Conservation (phyloP, 164 flowering plant genomes). For the Umbellularia californica region DNA sequence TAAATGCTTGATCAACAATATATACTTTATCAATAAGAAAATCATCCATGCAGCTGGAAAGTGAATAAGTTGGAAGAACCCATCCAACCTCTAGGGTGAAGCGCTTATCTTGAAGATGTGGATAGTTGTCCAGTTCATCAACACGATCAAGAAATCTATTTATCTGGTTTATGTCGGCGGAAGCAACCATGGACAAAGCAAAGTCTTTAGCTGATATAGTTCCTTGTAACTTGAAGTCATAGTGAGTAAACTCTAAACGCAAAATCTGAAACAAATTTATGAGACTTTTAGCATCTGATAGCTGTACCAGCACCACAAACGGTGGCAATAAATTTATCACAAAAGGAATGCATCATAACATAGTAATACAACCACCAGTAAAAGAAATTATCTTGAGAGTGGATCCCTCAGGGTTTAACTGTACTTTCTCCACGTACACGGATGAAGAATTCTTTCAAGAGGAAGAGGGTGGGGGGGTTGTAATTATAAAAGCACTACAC, state of each 20-base stretch:
- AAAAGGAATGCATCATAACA: background rate
- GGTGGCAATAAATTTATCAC: background rate
- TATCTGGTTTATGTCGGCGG: slow-evolving; percentile 80
- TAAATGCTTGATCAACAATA: background rate
- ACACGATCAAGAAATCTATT: slow-evolving; percentile 62
- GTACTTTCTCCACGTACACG: no score
- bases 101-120: slow-evolving; percentile 42
- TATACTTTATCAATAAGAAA: background rate
- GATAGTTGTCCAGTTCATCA: slow-evolving; percentile 47
- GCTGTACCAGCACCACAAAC: background rate
- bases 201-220: slow-evolving; percentile 89
- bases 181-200: slow-evolving; percentile 93
- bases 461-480: no score
- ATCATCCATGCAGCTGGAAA: background rate
- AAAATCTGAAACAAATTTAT: slow-evolving; percentile 43
- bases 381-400: background rate
- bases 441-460: no score
- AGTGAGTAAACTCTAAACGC: slow-evolving; percentile 80
- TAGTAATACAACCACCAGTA: background rate
- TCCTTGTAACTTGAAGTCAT: slow-evolving; percentile 66
- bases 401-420: background rate
- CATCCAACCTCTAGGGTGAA: slow-evolving; percentile 46
- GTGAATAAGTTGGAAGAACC: background rate
- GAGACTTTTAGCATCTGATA: background rate
- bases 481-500: no score